Evolutionary conservation across 129 eudicot species (phyloP), one percentile per base, ranked within the genome.

Genomic region (Daucus carota): DNA sequence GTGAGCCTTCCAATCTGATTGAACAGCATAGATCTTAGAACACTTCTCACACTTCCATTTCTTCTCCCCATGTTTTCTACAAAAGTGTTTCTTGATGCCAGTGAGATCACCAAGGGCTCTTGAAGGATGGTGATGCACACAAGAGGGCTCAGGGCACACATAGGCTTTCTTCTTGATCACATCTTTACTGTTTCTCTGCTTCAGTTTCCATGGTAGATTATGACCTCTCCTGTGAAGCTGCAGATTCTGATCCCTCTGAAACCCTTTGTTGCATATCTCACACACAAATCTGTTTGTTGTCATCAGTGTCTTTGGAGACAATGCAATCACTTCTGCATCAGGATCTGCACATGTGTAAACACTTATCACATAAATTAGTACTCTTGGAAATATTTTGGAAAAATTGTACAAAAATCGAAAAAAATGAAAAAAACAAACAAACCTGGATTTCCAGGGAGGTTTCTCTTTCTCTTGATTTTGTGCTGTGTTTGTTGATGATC

Each of bases 221-320:
- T 92, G 98, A n/a, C 98, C 98, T 85, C 98, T 86, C 72, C 98
- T 88, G 42, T 92, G 98, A 20, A 92, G 94, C 73, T 92, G 98
- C 3, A 92, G 84, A 43, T 92, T 92, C 63, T 92, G 97, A 76
- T 92, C 97, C 57, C 97, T 92, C 70, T 92, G 97, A 83, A 92
- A 92, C 80, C 97, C 97, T 84, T 90, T 92, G 92, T 90, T 92
- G 91, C 97, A 92, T n/a, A 92, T 86, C 86, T 92, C 98, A 77
- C 98, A 92, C 44, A 92, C 90, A 74, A 92, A 92, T 78, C 98
- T 86, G 78, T 92, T 92, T 80, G 98, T 90, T 46, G 98, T 89
- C 83, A 92, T 50, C 31, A 92, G 81, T 31, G 96, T 86, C 60
- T 82, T 92, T 70, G 98, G 98, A 79, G 98, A 92, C 54, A 92